A percentile compares a stretch with the other conserved stretches of the same genome.
Evolutionary conservation across 352 stramenopile species (phyloP).

Genomic region (Pythium guiyangense): DNA sequence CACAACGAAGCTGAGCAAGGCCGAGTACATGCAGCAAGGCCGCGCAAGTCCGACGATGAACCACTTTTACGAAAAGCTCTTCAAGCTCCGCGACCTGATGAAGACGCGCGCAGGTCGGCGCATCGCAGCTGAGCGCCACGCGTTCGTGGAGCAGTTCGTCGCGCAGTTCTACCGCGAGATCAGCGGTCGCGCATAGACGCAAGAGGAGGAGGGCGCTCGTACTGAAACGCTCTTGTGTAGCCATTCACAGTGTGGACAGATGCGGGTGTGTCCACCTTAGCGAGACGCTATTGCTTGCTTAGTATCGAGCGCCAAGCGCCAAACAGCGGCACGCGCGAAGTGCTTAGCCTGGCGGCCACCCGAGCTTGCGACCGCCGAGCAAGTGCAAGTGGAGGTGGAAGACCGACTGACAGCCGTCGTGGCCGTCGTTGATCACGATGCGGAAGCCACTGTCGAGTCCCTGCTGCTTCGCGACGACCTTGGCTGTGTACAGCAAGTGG

Average conservation of each 20-base stretch:
- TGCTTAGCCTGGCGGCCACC: conserved; percentile 90
- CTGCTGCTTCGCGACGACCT: conserved; percentile 91
- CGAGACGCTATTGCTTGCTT: no score
- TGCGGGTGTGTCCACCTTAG: no score
- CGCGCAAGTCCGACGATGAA: conserved; percentile 75
- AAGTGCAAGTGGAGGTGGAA: conserved; percentile 95
- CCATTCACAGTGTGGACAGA: no score
- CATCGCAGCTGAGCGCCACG: conserved; percentile 78
- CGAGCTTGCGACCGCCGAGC: conserved; percentile 91
- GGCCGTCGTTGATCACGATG: conserved; percentile 90
- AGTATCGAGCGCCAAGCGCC: no score
- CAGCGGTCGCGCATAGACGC: conserved; percentile 33
- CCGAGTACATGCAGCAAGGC: conserved; percentile 75
- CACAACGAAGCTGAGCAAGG: conserved; percentile 58
- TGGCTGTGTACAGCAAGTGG: conserved; percentile 91
- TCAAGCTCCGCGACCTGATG: conserved; percentile 86
- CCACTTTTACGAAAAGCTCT: conserved; percentile 91
- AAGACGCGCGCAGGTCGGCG: conserved; percentile 73
- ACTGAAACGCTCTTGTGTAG: no score
- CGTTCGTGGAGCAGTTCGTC: conserved; percentile 86
- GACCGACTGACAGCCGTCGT: conserved; percentile 88
- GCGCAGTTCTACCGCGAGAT: conserved; percentile 80
- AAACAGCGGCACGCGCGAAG: no score
- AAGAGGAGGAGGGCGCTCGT: no score
- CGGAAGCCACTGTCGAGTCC: conserved; percentile 91